Evolutionary conservation across 805 yeast genomes (phyloP).

Genomic region (Ogataea angusta): DNA sequence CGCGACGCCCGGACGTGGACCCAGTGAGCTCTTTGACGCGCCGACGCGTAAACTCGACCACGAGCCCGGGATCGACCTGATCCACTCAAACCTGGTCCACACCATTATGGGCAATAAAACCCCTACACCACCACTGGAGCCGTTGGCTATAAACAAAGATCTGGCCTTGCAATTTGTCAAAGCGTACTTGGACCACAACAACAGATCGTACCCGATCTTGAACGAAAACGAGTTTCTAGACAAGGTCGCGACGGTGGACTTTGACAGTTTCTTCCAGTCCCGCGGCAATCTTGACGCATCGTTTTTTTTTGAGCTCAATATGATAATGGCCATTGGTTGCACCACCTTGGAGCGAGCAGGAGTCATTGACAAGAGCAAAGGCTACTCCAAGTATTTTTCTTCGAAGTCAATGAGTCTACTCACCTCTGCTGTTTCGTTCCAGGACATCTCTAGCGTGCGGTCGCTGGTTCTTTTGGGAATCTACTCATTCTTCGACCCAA

Average conservation of each 20-base stretch:
- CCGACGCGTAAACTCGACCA: neutral
- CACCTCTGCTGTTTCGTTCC: constrained; percentile 36
- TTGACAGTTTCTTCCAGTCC: constrained; percentile 16
- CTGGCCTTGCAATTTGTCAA: constrained; percentile 37
- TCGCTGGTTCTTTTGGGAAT: constrained; percentile 44
- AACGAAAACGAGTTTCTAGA: constrained; percentile 37
- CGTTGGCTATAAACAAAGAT: constrained; percentile 15
- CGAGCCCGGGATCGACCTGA: constrained; percentile 10
- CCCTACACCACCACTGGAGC: constrained; percentile 30
- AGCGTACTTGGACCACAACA: constrained; percentile 44
- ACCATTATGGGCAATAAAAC: constrained; percentile 28
- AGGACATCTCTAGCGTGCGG: constrained; percentile 40
- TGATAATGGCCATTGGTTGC: constrained; percentile 55
- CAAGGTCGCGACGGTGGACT: constrained; percentile 27
- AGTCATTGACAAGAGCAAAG: constrained; percentile 34
- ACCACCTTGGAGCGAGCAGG: constrained; percentile 45
- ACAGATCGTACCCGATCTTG: constrained; percentile 42
- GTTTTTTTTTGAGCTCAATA: constrained; percentile 43
- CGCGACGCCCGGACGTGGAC: neutral
- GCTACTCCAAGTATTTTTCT: constrained; percentile 39
- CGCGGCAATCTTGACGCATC: constrained; percentile 25
- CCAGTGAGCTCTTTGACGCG: neutral
- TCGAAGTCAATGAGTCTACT: constrained; percentile 40
- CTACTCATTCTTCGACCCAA: constrained; percentile 49
- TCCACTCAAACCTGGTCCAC: constrained; percentile 15